Evolutionary conservation across 169 alveolate genomes (phyloP).

Genomic region (Plasmodium gonderi): DNA sequence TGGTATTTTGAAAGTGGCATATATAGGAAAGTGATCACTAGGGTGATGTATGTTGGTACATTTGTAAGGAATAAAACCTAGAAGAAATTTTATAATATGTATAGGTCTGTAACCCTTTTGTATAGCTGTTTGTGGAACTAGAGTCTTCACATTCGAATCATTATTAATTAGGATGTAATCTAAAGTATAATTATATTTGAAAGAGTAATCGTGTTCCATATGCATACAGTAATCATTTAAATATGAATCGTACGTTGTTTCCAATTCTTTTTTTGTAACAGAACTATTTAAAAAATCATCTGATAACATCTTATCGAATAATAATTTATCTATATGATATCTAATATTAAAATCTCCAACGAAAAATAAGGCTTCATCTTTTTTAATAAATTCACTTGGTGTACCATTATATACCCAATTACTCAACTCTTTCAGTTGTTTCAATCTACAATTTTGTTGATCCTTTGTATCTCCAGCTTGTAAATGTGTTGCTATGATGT

Average conservation of each 20-base stretch:
- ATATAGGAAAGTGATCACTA: constrained; percentile 74
- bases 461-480: constrained; percentile 81
- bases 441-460: constrained; percentile 76
- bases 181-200: constrained; percentile 32
- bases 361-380: constrained; percentile 74
- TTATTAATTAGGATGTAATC: constrained; percentile 53
- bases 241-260: constrained; percentile 58
- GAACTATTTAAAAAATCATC: constrained; percentile 27
- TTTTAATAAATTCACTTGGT: constrained; percentile 67
- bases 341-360: constrained; percentile 66
- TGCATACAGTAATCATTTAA: constrained; percentile 64
- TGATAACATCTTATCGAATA: constrained; percentile 20
- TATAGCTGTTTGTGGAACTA: constrained; percentile 71
- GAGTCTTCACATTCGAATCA: constrained; percentile 11
- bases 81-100: background rate
- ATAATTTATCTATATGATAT: constrained; percentile 26
- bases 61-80: constrained; percentile 41
- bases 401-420: constrained; percentile 82
- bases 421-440: constrained; percentile 81
- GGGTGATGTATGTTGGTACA: constrained; percentile 47
- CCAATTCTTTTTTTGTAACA: constrained; percentile 29
- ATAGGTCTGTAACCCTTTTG: constrained; percentile 22
- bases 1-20: constrained; percentile 34
- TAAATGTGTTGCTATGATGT: constrained; percentile 88
- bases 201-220: constrained; percentile 13